Percentiles rank a stretch among this genome's conserved stretches.
phyloP scores from a whole-genome alignment of 2,329 filamentous ascomycete species.

The Malbranchea zuffiana region DNA sequence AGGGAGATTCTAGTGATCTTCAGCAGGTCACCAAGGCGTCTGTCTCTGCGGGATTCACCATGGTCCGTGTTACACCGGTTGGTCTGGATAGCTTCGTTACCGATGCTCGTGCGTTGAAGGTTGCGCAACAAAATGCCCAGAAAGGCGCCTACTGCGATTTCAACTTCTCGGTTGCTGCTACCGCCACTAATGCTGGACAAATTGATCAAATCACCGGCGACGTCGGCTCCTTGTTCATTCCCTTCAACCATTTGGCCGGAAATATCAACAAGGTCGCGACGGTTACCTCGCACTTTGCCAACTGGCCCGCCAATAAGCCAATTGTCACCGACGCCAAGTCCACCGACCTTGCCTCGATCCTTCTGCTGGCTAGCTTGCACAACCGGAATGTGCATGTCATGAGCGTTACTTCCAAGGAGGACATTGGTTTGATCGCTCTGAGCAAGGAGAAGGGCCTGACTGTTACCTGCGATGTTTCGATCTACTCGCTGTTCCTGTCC shows the following conservation, averaged over 20 bases:
- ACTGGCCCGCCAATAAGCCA: slow-evolving; percentile 67
- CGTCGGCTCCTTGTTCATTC: slow-evolving; percentile 70
- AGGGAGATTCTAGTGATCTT: slow-evolving; percentile 55
- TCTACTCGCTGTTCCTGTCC: slow-evolving; percentile 66
- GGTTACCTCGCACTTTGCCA: slow-evolving; percentile 66
- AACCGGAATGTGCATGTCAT: slow-evolving; percentile 69
- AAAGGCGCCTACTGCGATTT: slow-evolving; percentile 61
- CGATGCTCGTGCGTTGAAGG: slow-evolving; percentile 58
- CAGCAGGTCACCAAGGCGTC: slow-evolving; percentile 61
- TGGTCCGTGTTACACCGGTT: slow-evolving; percentile 69
- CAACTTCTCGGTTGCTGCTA: slow-evolving; percentile 68
- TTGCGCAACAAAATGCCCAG: slow-evolving; percentile 61
- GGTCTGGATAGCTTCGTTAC: slow-evolving; percentile 63
- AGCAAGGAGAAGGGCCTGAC: slow-evolving; percentile 72
- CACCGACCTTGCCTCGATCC: slow-evolving; percentile 68
- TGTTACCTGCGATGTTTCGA: slow-evolving; percentile 72
- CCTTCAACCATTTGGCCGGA: slow-evolving; percentile 68
- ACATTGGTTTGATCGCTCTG: slow-evolving; percentile 64
- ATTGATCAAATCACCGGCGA: slow-evolving; percentile 61
- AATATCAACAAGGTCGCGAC: slow-evolving; percentile 77
- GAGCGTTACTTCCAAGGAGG: slow-evolving; percentile 69
- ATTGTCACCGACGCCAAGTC: slow-evolving; percentile 73
- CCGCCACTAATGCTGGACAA: slow-evolving; percentile 61
- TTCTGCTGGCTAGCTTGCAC: slow-evolving; percentile 67
- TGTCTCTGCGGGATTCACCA: slow-evolving; percentile 63